A percentile compares a stretch with the other conserved stretches of the same genome.
phyloP scores from a whole-genome alignment of 257 asterid genomes.

The Cordia subcordata region DNA sequence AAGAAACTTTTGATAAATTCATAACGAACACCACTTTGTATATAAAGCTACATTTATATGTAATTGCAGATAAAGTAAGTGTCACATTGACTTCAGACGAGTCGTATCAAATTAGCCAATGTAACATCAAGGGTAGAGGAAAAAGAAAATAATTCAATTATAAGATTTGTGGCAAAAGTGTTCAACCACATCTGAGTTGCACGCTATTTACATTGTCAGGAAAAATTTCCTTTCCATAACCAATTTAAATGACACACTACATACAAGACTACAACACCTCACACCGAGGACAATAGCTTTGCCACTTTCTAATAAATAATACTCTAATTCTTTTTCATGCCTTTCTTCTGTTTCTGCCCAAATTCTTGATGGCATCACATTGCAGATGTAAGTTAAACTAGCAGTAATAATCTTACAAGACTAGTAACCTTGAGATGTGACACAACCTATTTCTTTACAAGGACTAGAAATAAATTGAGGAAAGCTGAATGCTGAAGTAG shows the following conservation, averaged over 20 bases:
- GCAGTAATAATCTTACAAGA: neutral
- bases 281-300: neutral
- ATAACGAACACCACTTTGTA: no score
- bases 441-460: neutral
- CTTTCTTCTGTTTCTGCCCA: neutral
- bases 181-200: neutral
- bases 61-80: no score
- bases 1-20: no score
- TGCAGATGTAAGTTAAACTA: neutral
- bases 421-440: neutral
- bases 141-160: no score
- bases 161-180: no score
- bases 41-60: no score
- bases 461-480: neutral
- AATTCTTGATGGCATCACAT: neutral
- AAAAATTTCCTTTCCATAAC: neutral
- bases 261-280: neutral
- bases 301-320: no score
- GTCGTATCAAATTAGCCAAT: no score
- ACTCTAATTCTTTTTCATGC: neutral
- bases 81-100: no score
- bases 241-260: neutral
- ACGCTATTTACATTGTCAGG: slow-evolving; percentile 8
- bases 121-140: neutral
- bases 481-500: neutral